A percentile compares a stretch with the other conserved stretches of the same genome.
Evolutionary conservation across 2,329 filamentous ascomycete species (phyloP).

Genomic region (Dothideomycetes sp.): DNA sequence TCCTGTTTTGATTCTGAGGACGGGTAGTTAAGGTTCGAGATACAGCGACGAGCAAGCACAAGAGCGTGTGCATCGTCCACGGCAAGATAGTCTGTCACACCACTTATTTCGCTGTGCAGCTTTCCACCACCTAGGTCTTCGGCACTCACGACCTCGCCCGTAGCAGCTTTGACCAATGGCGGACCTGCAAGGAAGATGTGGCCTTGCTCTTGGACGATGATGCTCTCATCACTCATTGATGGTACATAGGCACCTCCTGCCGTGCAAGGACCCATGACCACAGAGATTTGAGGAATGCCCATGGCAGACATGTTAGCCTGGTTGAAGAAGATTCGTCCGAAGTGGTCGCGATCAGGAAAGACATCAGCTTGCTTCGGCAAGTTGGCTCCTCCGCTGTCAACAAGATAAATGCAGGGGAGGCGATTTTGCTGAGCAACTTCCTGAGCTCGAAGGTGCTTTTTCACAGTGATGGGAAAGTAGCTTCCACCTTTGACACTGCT

Average conservation of each 20-base stretch:
- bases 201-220: constrained; percentile 92
- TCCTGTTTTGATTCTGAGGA: constrained; percentile 26
- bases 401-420: constrained; percentile 81
- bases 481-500: constrained; percentile 76
- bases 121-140: constrained; percentile 86
- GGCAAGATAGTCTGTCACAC: constrained; percentile 90
- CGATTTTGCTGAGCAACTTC: constrained; percentile 83
- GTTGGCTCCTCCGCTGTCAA: constrained; percentile 92
- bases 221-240: constrained; percentile 94
- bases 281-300: constrained; percentile 85
- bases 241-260: constrained; percentile 93
- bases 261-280: constrained; percentile 96
- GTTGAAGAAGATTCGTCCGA: constrained; percentile 97
- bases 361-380: constrained; percentile 91
- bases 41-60: constrained; percentile 70
- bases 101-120: constrained; percentile 82
- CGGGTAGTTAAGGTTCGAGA: constrained; percentile 87
- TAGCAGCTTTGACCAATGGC: constrained; percentile 90
- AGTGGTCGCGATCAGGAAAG: constrained; percentile 90
- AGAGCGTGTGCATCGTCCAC: constrained; percentile 90
- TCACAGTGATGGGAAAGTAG: constrained; percentile 94
- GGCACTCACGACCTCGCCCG: constrained; percentile 80
- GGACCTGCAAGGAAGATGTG: constrained; percentile 95
- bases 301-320: constrained; percentile 85
- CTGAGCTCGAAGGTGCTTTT: constrained; percentile 92